phyloP scores from a whole-genome alignment of 2,329 filamentous ascomycete genomes.

The Botrytis cinerea region DNA sequence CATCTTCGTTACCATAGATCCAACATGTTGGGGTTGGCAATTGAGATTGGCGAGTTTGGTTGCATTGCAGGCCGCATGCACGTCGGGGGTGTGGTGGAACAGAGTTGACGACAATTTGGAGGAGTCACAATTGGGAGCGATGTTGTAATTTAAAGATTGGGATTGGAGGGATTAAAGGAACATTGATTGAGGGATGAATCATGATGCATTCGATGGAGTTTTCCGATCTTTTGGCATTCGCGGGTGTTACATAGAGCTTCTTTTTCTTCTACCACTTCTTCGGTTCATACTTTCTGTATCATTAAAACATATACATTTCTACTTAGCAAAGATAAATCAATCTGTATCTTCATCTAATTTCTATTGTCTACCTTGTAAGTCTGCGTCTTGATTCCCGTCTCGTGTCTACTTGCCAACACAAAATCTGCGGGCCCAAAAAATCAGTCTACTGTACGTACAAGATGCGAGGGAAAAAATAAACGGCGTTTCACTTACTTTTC shows the following conservation, averaged over 20 bases:
- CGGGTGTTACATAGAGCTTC: background rate
- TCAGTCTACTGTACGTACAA: slow-evolving; percentile 11
- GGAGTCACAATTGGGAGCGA: background rate
- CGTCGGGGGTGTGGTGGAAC: background rate
- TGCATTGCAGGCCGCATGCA: background rate
- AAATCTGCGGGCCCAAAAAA: slow-evolving; percentile 32
- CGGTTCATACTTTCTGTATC: background rate
- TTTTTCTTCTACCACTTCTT: background rate
- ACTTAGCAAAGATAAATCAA: background rate
- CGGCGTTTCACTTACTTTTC: slow-evolving; percentile 66
- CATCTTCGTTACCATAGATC: background rate
- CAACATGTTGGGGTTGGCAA: background rate
- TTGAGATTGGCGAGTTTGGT: slow-evolving; percentile 6
- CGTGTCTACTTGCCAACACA: slow-evolving; percentile 39
- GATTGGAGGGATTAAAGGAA: background rate
- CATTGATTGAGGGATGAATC: background rate
- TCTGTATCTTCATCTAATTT: background rate
- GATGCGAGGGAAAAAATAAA: background rate
- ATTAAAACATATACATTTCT: background rate
- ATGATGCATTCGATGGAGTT: slow-evolving; percentile 6
- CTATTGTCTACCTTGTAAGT: background rate
- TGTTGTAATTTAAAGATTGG: background rate
- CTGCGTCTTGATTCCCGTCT: background rate
- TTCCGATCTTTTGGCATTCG: background rate
- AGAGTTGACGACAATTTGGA: background rate